phyloP scores from a whole-genome alignment of 106 monocot genomes.

The Amphibolis antarctica region DNA sequence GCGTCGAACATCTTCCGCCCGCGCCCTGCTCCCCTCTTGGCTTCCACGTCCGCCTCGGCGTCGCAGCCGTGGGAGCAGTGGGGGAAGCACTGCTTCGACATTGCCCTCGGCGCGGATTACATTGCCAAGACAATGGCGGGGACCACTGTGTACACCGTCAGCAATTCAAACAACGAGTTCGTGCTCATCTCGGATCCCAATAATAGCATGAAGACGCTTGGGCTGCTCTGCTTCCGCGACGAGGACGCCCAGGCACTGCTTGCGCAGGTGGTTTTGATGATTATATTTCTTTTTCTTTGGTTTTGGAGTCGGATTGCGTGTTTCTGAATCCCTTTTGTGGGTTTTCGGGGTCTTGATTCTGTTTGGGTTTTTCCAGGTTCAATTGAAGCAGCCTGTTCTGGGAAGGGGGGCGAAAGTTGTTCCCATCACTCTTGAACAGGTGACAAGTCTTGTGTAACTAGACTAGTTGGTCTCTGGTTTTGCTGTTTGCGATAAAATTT shows the following conservation, averaged over 20 bases:
- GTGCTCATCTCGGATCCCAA: slow-evolving; percentile 88
- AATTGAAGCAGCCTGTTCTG: slow-evolving; percentile 54
- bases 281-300: neutral
- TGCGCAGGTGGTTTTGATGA: slow-evolving; percentile 37
- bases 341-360: neutral
- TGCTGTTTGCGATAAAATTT: no score
- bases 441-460: slow-evolving; percentile 1
- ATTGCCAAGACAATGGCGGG: slow-evolving; percentile 67
- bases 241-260: slow-evolving; percentile 88
- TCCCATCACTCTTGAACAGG: slow-evolving; percentile 94
- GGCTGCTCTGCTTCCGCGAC: slow-evolving; percentile 85
- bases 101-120: slow-evolving; percentile 55
- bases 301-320: neutral
- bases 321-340: neutral
- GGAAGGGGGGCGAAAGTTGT: slow-evolving; percentile 97
- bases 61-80: neutral
- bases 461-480: no score
- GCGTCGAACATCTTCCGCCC: slow-evolving; percentile 1
- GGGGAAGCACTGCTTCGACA: slow-evolving; percentile 40
- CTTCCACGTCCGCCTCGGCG: slow-evolving; percentile 6
- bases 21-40: slow-evolving; percentile 1
- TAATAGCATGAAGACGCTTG: slow-evolving; percentile 55
- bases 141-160: slow-evolving; percentile 84
- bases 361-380: slow-evolving; percentile 39
- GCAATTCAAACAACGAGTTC: slow-evolving; percentile 95